A percentile compares a stretch with the other conserved stretches of the same genome.
Evolutionary conservation across 2,329 filamentous ascomycete genomes (phyloP).

Genomic region (Beauveria caledonica): DNA sequence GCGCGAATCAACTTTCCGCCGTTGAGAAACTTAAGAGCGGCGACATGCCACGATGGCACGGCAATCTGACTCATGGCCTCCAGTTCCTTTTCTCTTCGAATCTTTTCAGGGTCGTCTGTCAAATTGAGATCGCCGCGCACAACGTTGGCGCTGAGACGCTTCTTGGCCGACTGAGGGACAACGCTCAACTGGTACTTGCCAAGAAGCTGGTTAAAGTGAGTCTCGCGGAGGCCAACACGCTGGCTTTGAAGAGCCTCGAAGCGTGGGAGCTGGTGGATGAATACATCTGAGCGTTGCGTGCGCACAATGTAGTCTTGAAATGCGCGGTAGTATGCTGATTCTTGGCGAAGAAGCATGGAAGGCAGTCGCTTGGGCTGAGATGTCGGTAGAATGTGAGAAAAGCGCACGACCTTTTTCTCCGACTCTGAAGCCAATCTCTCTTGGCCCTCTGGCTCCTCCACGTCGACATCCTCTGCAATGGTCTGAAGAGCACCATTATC

Average conservation of each 20-base stretch:
- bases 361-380: conserved; percentile 43
- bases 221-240: conserved; percentile 62
- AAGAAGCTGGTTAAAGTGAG: conserved; percentile 72
- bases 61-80: conserved; percentile 69
- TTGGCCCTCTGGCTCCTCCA: conserved; percentile 20
- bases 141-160: conserved; percentile 63
- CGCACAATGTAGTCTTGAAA: conserved; percentile 68
- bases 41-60: conserved; percentile 53
- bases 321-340: conserved; percentile 80
- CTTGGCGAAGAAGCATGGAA: conserved; percentile 45
- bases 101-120: conserved; percentile 53
- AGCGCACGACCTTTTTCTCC: conserved; percentile 67
- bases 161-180: conserved; percentile 60
- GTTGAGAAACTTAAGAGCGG: conserved; percentile 52
- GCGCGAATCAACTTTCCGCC: conserved; percentile 57
- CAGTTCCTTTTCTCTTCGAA: conserved; percentile 66
- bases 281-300: conserved; percentile 62
- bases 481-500: conserved; percentile 29
- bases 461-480: conserved; percentile 27
- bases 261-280: conserved; percentile 74
- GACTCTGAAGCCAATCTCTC: conserved; percentile 18
- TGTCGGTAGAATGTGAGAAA: conserved; percentile 47
- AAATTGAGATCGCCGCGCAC: conserved; percentile 61
- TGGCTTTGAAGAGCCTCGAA: conserved; percentile 84
- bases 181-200: conserved; percentile 77